A percentile compares a stretch with the other conserved stretches of the same genome.
Conservation (phyloP, 768 basidiomycete species). For the Pleurotus giganteus region DNA sequence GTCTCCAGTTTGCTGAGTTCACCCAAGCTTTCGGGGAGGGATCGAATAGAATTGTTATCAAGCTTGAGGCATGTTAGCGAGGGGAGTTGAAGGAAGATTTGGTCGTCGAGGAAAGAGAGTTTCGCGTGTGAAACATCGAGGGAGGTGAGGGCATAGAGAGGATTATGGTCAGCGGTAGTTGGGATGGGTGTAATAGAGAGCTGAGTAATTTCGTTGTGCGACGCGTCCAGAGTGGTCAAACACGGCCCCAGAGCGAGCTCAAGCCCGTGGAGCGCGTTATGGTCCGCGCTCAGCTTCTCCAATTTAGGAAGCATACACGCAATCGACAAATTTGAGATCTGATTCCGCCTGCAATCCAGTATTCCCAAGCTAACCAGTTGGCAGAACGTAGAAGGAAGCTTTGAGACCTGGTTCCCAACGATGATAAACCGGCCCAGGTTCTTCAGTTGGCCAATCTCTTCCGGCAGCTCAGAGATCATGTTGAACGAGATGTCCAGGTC, state of each 20-base stretch:
- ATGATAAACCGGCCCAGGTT: conserved; percentile 72
- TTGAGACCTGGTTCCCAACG: conserved; percentile 81
- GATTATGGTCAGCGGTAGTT: conserved; percentile 23
- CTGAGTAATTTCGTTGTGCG: conserved; percentile 87
- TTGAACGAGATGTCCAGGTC: conserved; percentile 97
- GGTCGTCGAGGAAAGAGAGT: conserved; percentile 78
- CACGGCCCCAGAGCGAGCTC: conserved; percentile 73
- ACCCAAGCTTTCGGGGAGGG: conserved; percentile 82
- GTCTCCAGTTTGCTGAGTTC: conserved; percentile 66
- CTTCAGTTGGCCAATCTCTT: conserved; percentile 68
- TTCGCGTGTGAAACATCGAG: conserved; percentile 89
- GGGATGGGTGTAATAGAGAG: conserved; percentile 55
- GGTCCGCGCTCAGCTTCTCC: conserved; percentile 67
- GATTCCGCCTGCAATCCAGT: conserved; percentile 87
- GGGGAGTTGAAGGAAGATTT: conserved; percentile 67
- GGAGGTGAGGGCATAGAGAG: conserved; percentile 57
- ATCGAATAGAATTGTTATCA: conserved; percentile 83
- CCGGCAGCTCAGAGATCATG: conserved; percentile 76
- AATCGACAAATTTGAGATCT: conserved; percentile 69
- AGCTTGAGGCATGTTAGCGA: conserved; percentile 72
- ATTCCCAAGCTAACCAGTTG: conserved; percentile 58
- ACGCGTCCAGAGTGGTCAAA: conserved; percentile 67
- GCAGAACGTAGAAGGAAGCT: conserved; percentile 62
- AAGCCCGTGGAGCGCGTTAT: conserved; percentile 80
- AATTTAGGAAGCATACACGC: conserved; percentile 71